phyloP scores from a whole-genome alignment of 2,329 filamentous ascomycete genomes.

The Epichloe uncinata region DNA sequence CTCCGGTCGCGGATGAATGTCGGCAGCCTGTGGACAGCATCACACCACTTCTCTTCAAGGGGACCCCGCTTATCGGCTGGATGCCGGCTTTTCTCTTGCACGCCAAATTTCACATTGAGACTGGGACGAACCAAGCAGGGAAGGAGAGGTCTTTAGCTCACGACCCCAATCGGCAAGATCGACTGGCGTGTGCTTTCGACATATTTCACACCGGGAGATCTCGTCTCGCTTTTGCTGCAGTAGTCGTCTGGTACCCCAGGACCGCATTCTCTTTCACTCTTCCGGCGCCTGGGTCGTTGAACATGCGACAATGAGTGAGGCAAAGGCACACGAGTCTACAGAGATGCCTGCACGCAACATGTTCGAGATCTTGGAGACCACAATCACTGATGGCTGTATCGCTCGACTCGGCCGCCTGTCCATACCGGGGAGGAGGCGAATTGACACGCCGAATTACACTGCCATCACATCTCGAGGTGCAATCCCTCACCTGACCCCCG shows the following conservation, averaged over 20 bases:
- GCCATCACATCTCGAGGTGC: slow-evolving; percentile 70
- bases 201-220: background rate
- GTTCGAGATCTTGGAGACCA: slow-evolving; percentile 35
- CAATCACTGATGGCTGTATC: slow-evolving; percentile 24
- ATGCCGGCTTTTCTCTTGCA: background rate
- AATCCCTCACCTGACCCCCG: slow-evolving; percentile 79
- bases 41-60: too few species aligned
- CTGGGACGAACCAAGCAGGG: too few species aligned
- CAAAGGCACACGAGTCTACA: slow-evolving; percentile 9
- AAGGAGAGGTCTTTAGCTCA: too few species aligned
- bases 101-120: background rate
- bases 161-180: too few species aligned
- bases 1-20: background rate
- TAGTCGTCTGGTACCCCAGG: too few species aligned
- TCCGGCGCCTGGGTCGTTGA: background rate
- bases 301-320: slow-evolving; percentile 15
- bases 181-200: background rate
- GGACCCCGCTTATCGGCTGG: background rate
- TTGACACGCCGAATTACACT: slow-evolving; percentile 75
- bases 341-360: slow-evolving; percentile 15
- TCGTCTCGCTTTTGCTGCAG: background rate
- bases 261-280: too few species aligned
- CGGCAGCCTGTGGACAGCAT: background rate
- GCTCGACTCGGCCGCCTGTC: slow-evolving; percentile 57
- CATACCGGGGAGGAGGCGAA: slow-evolving; percentile 45